Conservation (phyloP, 2,329 filamentous ascomycete species). For the Diaporthe citriasiana region DNA sequence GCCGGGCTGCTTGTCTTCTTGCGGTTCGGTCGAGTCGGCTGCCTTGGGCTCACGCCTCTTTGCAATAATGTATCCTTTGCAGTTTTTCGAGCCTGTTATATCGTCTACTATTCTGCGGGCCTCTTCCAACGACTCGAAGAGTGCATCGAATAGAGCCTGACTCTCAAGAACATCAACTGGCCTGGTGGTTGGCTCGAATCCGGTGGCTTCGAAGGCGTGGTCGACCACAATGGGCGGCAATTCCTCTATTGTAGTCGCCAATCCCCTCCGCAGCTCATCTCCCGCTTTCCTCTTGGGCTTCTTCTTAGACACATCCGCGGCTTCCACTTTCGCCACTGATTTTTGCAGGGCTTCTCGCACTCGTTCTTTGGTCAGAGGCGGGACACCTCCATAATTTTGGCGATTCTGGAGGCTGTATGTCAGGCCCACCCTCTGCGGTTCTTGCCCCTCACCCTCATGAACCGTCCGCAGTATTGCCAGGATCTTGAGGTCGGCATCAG, state of each 20-base stretch:
- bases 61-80: conserved; percentile 91
- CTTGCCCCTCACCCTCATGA: conserved; percentile 84
- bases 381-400: conserved; percentile 85
- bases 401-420: conserved; percentile 85
- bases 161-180: conserved; percentile 79
- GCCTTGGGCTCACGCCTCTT: conserved; percentile 62
- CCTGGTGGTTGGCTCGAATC: conserved; percentile 77
- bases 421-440: conserved; percentile 82
- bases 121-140: conserved; percentile 78
- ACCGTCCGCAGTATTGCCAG: conserved; percentile 86
- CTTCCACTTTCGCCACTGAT: conserved; percentile 71
- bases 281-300: conserved; percentile 80
- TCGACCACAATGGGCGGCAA: conserved; percentile 90
- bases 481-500: conserved; percentile 86
- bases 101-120: conserved; percentile 78
- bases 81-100: conserved; percentile 74
- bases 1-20: conserved; percentile 58
- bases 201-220: conserved; percentile 79
- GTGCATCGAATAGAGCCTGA: conserved; percentile 72
- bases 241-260: conserved; percentile 89
- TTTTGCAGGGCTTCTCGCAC: conserved; percentile 78
- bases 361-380: conserved; percentile 80
- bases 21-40: conserved; percentile 45
- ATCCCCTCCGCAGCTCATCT: conserved; percentile 82
- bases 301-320: conserved; percentile 66